A percentile compares a stretch with the other conserved stretches of the same genome.
Conservation (phyloP, 305 asterid species). For the Rubia peregrina region DNA sequence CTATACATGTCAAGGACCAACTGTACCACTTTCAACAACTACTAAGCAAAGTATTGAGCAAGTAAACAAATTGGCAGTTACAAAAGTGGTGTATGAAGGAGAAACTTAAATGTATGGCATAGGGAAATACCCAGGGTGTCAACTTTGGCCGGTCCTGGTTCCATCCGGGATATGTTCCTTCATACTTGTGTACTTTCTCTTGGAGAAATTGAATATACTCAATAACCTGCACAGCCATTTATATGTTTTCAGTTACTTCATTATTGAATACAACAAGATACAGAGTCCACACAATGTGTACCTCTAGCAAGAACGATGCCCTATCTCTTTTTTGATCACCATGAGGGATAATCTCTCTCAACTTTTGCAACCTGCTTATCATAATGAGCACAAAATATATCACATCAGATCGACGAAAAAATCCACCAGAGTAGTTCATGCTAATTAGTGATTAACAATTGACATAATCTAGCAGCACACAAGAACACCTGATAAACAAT, state of each 20-base stretch:
- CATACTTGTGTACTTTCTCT: constrained; percentile 75
- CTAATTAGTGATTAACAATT: not conserved
- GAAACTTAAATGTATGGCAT: not conserved
- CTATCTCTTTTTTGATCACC: constrained; percentile 95
- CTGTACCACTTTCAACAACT: not conserved
- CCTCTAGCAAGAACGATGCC: constrained; percentile 97
- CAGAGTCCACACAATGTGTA: constrained; percentile 12
- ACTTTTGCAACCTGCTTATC: constrained; percentile 68
- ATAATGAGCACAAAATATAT: constrained; percentile 2
- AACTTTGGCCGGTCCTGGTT: constrained; percentile 61
- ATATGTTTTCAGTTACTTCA: constrained; percentile 14
- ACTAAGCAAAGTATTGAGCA: not conserved
- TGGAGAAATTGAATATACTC: constrained; percentile 88
- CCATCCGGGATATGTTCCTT: constrained; percentile 67
- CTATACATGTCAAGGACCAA: not conserved
- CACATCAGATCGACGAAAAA: not conserved
- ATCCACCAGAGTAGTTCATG: not conserved
- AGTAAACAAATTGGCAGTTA: not conserved
- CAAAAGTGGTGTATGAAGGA: not conserved
- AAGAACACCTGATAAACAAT: not conserved
- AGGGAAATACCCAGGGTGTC: constrained; percentile 52
- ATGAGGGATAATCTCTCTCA: constrained; percentile 87
- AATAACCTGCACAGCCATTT: constrained; percentile 59
- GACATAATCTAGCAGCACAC: not conserved
- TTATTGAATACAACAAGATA: constrained; percentile 6